Evolutionary conservation across 768 basidiomycete species (phyloP), one percentile per base, ranked within the genome.

Genomic region (Rhizopogon vinicolor): DNA sequence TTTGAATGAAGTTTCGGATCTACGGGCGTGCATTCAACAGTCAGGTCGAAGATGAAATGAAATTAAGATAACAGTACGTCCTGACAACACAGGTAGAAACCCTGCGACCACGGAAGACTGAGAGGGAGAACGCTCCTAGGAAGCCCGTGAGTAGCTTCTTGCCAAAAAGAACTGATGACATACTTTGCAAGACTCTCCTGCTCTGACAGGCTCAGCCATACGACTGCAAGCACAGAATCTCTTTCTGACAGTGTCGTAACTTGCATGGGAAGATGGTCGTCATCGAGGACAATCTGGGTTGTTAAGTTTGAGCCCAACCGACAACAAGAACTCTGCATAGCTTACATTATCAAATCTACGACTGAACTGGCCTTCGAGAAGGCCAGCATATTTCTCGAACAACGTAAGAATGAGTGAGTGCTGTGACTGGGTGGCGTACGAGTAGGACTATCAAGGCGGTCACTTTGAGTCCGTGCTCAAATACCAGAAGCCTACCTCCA

Each of bases 21-120:
- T 96, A 73, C 29, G 28, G 43, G 29, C 39, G 13, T 41, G 48
- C 19, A 53, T 54, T 45, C 58, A 51, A 57, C 43, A 28, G 16
- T 44, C 14, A 52, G 28, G 8, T 5, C 3, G 41, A 48, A 5
- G 10, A 22, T 22, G 8, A 3, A 25, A 19, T 37, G 22, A 7
- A 51, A 51, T 41, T 37, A 58, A 49, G 8, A 18, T 44, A 39
- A 18, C 55, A 35, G 29, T 68, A 91, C 91, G 65, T 91, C 85
- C 75, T 91, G 89, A 67, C 96, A 98, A 63, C 92, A 96, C n/a
- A 90, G 75, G 62, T 93, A 91, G 70, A 98, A 98, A 1, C 91
- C 89, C 67, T 91, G 88, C 0, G 96, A 98, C 91, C 96, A 99
- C 1, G 97, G 94, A 41, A 99, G 76, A 28, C 78, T 76, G 54